Evolutionary conservation across 345 rosid genomes (phyloP).

Genomic region (Brassica napus): Da-Ae NC_063446.1:24621501-24622000

Average conservation of each 20-base stretch:
- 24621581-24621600: background rate
- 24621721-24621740: background rate
- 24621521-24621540: background rate
- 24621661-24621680: background rate
- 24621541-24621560: background rate
- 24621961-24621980: conserved; percentile 1
- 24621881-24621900: background rate
- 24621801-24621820: background rate
- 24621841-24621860: background rate
- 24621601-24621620: background rate
- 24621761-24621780: background rate
- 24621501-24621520: background rate
- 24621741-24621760: background rate
- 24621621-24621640: background rate
- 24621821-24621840: background rate
- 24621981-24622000: background rate
- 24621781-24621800: background rate
- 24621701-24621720: background rate
- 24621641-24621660: background rate
- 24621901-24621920: conserved; percentile 6
- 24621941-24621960: conserved; percentile 22
- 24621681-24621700: background rate
- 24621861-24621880: background rate
- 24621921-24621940: background rate
- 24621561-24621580: background rate